Evolutionary conservation across 2,329 filamentous ascomycete genomes (phyloP).

Genomic region (Aspergillus sp.): DNA sequence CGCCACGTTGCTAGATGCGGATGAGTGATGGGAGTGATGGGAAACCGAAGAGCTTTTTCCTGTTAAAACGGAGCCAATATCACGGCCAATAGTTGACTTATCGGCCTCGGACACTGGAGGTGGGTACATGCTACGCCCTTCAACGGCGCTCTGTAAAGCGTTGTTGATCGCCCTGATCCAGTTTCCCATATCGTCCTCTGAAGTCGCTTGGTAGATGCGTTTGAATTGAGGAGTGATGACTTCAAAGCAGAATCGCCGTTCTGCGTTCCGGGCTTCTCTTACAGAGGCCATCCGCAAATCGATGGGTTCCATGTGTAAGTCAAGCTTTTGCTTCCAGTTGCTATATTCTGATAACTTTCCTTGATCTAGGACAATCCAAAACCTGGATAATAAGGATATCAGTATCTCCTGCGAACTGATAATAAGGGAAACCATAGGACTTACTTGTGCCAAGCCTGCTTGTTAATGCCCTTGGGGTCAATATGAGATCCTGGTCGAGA

Average conservation of each 20-base stretch:
- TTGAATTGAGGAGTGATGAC: constrained; percentile 97
- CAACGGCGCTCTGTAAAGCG: constrained; percentile 91
- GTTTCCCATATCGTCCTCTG: constrained; percentile 94
- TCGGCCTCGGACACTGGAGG: constrained; percentile 45
- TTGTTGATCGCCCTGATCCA: constrained; percentile 98
- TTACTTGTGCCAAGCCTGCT: constrained; percentile 98
- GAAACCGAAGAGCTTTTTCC: constrained; percentile 75
- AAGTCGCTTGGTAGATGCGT: constrained; percentile 94
- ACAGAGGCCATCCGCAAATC: constrained; percentile 97
- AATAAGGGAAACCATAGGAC: constrained; percentile 27
- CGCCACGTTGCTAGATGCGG: constrained; percentile 60
- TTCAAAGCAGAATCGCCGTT: constrained; percentile 95
- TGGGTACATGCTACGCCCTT: constrained; percentile 64
- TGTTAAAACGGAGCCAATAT: constrained; percentile 89
- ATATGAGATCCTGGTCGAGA: constrained; percentile 92
- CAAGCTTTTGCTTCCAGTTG: constrained; percentile 97
- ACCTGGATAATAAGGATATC: constrained; percentile 54
- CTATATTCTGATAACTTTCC: constrained; percentile 97
- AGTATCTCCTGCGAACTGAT: neutral
- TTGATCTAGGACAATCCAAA: constrained; percentile 98
- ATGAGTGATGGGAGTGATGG: constrained; percentile 50
- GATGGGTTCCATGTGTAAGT: constrained; percentile 97
- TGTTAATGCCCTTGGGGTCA: constrained; percentile 91
- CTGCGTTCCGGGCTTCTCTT: constrained; percentile 88
- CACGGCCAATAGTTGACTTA: constrained; percentile 68